Evolutionary conservation across 1,284 basidiomycete genomes (phyloP), one percentile per base, ranked within the genome.

Genomic region (Phylloporus gajari): DNA sequence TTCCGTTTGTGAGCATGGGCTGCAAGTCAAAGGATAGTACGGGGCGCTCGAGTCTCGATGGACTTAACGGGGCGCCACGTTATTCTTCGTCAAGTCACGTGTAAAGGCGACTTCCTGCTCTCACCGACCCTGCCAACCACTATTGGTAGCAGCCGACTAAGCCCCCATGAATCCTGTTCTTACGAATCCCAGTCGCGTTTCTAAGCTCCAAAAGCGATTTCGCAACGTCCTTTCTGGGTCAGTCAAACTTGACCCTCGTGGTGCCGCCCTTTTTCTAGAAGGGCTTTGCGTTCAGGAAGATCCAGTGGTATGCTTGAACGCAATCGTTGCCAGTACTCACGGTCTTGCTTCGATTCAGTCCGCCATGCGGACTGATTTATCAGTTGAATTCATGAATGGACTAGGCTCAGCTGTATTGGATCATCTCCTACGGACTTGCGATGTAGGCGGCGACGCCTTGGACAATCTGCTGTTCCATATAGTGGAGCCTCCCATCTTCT

Each of bases 401-500:
- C 75, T 77, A 12, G 86, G 84, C 1, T 71, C 83, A 2, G 70
- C 78, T 0, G 68, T 88, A 5, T 72, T 91, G 17, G 59, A 68
- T 0, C 90, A 86, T 74, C 76, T 92, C 78, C 15, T 86, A 80
- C 7, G 80, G 79, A 23, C 74, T 87, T 44, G 79, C 76, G 66
- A 76, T 67, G 84, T 86, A 42, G 78, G 76, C 63, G 78, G 74
- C 23, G 78, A 90, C 0, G 65, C 79, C 13, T 35, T 78, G 23
- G 75, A 80, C 63, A 70, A 70, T n/a, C 1, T 79, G 25, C 42
- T 92, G 13, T 58, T 79, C 44, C 78, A 78, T 3, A 83, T 91
- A 12, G 85, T 88, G 3, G 85, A 90, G 0, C 90, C 91, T 0
- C 85, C 89, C 0, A 82, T 90, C 44, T 91, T 91, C 74, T 90